These are phyloP conservation scores for Postia placenta DNA, from an alignment of 768 basidiomycete species.

Conservation along the genomic window DNA sequence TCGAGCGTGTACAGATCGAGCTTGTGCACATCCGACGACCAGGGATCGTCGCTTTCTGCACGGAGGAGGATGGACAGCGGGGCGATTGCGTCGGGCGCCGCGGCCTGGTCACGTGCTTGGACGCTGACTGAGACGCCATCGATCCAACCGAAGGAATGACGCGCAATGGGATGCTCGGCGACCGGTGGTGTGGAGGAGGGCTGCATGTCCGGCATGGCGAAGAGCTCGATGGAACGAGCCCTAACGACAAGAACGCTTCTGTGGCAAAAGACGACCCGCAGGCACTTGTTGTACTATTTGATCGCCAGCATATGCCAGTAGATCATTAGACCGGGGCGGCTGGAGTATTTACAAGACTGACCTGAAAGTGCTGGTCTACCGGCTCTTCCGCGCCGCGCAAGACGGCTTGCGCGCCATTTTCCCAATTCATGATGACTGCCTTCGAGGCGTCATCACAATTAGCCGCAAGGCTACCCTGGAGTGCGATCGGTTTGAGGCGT, in stretches of 20 bases:
- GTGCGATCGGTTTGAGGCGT: slow-evolving; percentile 37
- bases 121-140: slow-evolving; percentile 45
- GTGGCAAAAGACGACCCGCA: slow-evolving; percentile 45
- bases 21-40: slow-evolving; percentile 41
- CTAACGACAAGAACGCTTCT: slow-evolving; percentile 50
- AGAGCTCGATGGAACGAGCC: slow-evolving; percentile 52
- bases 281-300: slow-evolving; percentile 45
- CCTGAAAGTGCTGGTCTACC: slow-evolving; percentile 27
- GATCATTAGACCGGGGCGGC: too few species aligned
- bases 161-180: slow-evolving; percentile 32
- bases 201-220: slow-evolving; percentile 39
- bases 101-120: slow-evolving; percentile 4
- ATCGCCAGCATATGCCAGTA: too few species aligned
- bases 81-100: slow-evolving; percentile 1
- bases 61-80: slow-evolving; percentile 49
- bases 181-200: slow-evolving; percentile 11
- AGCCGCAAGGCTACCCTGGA: slow-evolving; percentile 48
- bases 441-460: slow-evolving; percentile 46
- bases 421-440: slow-evolving; percentile 55
- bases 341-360: too few species aligned
- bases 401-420: slow-evolving; percentile 37
- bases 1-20: slow-evolving; percentile 49
- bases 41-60: slow-evolving; percentile 54
- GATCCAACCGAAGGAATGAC: slow-evolving; percentile 62
- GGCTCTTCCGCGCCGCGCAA: slow-evolving; percentile 33